Base-by-base conservation (phyloP, 2,329 filamentous ascomycete species). In the Aspergillus sp. region DNA sequence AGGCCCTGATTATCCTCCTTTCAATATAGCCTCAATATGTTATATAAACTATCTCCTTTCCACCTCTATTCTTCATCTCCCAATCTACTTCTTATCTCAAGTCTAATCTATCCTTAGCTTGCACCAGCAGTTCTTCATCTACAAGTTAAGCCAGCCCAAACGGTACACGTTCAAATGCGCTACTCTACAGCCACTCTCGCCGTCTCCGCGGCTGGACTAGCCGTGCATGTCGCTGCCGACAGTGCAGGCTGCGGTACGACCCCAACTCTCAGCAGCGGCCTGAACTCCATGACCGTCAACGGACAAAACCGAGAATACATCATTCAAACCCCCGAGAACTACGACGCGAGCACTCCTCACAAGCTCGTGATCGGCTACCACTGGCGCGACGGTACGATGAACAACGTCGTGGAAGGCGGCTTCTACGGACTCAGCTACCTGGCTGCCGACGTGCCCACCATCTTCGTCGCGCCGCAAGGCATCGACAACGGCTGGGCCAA, bases 381-480 rank as follows among this genome's bases (percentile, higher is more conserved):
- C 31, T 50, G 48, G 48, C 48, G 47, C 13, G 47, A 23, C 11
- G 47, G 47, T 5, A 49, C 23, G n/a, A 49, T 49, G 47, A 34
- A 49, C 38, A 44, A 43, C 14, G 47, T 49, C 11, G 47, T 49
- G 14, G 29, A 49, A 7, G 40, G 40, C 38, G 38, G 41, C n/a
- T 21, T 70, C 61, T 78, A 78, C 56, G 75, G 75, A 3, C 65
- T 78, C 5, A 66, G 67, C 13, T 54, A 59, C 2, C 65, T 74
- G 7, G 65, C 71, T 9, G 59, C 63, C 17, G 69, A 71, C n/a
- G 40, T 42, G 16, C 66, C 58, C 9, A 69, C 74, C 50, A 75
- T 79, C 57, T 75, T 76, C 54, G 67, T 79, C 14, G 69, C 73
- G 1, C 76, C 76, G 19, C 64, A 77, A 42, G 76, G 75, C 9